Evolutionary conservation across 2,329 filamentous ascomycete species (phyloP), one percentile per base, ranked within the genome.

Genomic region (Penicillium janthinellum): DNA sequence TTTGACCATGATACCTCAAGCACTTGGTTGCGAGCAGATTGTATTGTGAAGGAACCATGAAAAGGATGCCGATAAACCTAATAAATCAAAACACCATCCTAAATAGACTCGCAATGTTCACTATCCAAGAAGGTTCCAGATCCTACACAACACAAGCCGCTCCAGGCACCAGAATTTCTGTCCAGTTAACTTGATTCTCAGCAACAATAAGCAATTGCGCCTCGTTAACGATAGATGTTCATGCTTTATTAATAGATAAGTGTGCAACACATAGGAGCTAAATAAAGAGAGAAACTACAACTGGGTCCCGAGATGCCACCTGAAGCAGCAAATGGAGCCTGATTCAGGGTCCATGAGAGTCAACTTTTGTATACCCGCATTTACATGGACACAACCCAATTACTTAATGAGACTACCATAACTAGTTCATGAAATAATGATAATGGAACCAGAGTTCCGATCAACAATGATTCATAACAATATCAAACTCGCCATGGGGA

Each of bases 151-250:
- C 15, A 6, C 28, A 49, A 12, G n/a, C 28, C 45, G 28, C 56
- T 64, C 56, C 58, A 68, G 66, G 66, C 66, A 68, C 63, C 66
- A 63, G 63, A 58, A 58, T 68, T 67, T 50, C 61, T 17, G 34
- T 8, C 15, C 22, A 17, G 51, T 57, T 45, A 44, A 47, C 42
- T 55, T 44, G 28, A 11, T 35, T 25, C 34, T 51, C 49, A 51
- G 20, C 34, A 15, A 12, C 49, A 8, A 52, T n/a, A 35, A 35
- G 14, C 12, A 38, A 39, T 52, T 52, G 49, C 49, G 49, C 35
- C 51, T 44, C 51, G 4, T 15, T 10, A 28, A 25, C 4, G 39
- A 52, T 52, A 52, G 47, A 49, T 8, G 1, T 6, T 35, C 47
- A 20, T 35, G 47, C 31, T 35, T 28, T 49, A 5, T 11, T 2